Evolutionary conservation across 345 rosid species (phyloP), one percentile per base, ranked within the genome.

Genomic region (Barbarea vulgaris): DNA sequence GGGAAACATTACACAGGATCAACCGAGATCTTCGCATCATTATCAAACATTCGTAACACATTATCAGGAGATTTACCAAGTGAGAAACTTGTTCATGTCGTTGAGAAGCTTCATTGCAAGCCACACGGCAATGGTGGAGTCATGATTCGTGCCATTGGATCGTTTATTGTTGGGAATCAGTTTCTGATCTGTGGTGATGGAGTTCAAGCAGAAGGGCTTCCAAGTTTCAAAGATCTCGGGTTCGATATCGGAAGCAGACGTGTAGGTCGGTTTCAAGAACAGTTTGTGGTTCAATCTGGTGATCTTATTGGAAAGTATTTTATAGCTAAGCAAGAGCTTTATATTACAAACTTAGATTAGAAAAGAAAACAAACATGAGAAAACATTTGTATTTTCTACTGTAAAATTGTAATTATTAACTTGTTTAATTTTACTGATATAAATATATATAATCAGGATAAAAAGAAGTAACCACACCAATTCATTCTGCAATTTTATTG

Each of bases 101-200:
- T 91, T 21, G 98, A 94, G 72, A 94, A 91, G 75, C 85, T 94
- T 59, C 97, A 79, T 46, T 94, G 98, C 37, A 88, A 93, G 33
- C 79, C 87, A 50, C 69, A 80, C 67, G 88, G 87, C 50, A 76
- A 82, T 76, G 90, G 85, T 39, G 95, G 96, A 33, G 83, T 94
- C 21, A 89, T 81, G 13, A 86, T 94, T 46, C 96, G 97, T 3
- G 93, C 90, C 6, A 83, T 82, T 0, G 97, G 98, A 53, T 91
- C 97, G n/a, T 87, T 94, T 37, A 91, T 94, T 34, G 64, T 83
- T 0, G 98, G 98, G 57, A 86, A 91, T 59, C 96, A 91, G 75
- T 94, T 91, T 78, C 87, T 94, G 58, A 91, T 94, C 3, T 94
- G 98, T 44, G 98, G 98, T 8, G 93, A 91, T 61, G 96, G 98